These are phyloP conservation scores for Scytalidium sp. DNA, from an alignment of 2,329 filamentous ascomycete species.

Conservation along the genomic window DNA sequence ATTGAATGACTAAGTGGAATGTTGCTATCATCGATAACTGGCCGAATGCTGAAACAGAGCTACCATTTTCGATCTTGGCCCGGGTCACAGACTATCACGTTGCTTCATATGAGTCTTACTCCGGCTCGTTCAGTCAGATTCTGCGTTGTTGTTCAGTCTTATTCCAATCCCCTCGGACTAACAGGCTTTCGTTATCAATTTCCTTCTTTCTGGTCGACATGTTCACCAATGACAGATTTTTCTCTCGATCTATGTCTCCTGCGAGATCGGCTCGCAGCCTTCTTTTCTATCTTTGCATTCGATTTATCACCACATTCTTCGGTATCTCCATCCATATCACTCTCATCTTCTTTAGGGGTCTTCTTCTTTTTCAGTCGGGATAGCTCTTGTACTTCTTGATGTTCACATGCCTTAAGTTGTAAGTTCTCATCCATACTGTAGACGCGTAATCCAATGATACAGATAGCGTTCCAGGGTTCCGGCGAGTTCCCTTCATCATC, in stretches of 20 bases:
- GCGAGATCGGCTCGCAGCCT: not conserved
- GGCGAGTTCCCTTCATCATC: constrained; percentile 29
- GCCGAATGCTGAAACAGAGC: no score
- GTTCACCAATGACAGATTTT: not conserved
- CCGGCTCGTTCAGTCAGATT: no score
- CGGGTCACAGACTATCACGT: no score
- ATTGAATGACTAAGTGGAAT: no score
- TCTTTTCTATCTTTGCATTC: not conserved
- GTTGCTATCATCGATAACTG: no score
- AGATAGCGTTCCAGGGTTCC: constrained; percentile 40
- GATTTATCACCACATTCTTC: not conserved
- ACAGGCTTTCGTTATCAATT: not conserved
- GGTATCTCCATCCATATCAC: not conserved
- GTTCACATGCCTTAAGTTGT: constrained; percentile 41
- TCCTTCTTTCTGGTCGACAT: not conserved
- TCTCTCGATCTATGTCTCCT: not conserved
- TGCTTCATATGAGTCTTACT: no score
- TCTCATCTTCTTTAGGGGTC: not conserved
- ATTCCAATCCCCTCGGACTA: no score
- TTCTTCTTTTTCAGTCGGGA: not conserved
- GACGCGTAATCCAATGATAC: constrained; percentile 38
- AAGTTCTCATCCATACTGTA: constrained; percentile 46
- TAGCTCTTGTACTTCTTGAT: constrained; percentile 46
- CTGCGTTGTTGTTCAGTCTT: no score
- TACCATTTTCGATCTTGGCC: no score